phyloP scores from a whole-genome alignment of 2,329 filamentous ascomycete genomes.

The Monosporascus sp. region DNA sequence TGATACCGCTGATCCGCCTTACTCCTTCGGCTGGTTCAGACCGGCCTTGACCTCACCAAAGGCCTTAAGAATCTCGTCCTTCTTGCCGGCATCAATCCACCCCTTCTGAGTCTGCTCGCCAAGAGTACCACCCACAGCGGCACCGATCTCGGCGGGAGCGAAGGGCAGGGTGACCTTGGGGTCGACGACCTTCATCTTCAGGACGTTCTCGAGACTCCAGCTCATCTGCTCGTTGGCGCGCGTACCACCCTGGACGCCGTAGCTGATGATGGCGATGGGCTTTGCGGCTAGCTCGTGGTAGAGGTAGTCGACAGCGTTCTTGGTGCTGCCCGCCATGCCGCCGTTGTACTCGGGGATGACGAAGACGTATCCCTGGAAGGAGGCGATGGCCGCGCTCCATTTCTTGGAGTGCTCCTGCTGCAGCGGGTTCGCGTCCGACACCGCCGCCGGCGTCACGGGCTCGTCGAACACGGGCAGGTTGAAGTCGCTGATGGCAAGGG shows the following conservation, averaged over 20 bases:
- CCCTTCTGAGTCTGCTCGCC: too few species aligned
- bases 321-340: constrained; percentile 46
- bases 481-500: constrained; percentile 14
- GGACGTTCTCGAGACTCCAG: too few species aligned
- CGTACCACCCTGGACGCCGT: constrained; percentile 41
- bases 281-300: constrained; percentile 54
- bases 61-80: too few species aligned
- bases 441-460: constrained; percentile 29
- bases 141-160: too few species aligned
- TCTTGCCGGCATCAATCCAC: too few species aligned
- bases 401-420: constrained; percentile 34
- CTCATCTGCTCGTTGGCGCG: too few species aligned
- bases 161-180: too few species aligned
- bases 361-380: constrained; percentile 42
- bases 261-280: constrained; percentile 46
- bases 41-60: too few species aligned
- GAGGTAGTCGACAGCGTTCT: constrained; percentile 60
- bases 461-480: constrained; percentile 43
- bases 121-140: too few species aligned
- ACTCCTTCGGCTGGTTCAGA: too few species aligned
- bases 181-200: too few species aligned
- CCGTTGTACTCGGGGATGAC: constrained; percentile 54
- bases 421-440: constrained; percentile 31
- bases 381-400: constrained; percentile 39
- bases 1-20: too few species aligned